A percentile compares a stretch with the other conserved stretches of the same genome.
phyloP scores from a whole-genome alignment of 2,329 filamentous ascomycete genomes.

The Sporothrix inflata region DNA sequence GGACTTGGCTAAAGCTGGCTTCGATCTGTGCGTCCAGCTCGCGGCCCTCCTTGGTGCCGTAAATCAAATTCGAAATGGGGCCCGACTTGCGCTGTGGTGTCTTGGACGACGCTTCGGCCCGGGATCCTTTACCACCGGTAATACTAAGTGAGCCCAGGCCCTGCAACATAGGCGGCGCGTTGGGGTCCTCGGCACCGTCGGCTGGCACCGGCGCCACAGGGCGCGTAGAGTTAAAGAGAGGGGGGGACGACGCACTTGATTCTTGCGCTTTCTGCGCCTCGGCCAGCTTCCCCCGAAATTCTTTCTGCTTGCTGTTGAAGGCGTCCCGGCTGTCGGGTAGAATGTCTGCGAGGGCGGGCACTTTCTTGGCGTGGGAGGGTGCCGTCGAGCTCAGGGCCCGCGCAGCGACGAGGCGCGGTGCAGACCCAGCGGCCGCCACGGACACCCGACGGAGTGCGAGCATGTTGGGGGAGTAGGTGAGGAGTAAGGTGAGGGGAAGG shows the following conservation, averaged over 20 bases:
- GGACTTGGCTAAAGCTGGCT: conserved; percentile 90
- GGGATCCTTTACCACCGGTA: conserved; percentile 55
- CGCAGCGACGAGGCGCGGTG: conserved; percentile 47
- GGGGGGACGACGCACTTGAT: conserved; percentile 69
- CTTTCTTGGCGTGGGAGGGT: conserved; percentile 39
- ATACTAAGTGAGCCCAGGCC: conserved; percentile 65
- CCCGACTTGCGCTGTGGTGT: conserved; percentile 68
- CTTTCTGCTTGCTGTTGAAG: conserved; percentile 83
- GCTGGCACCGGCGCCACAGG: conserved; percentile 6
- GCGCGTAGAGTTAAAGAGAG: conserved; percentile 17
- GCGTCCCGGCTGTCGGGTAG: conserved; percentile 68
- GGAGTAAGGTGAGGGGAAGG: not conserved
- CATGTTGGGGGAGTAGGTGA: conserved; percentile 38
- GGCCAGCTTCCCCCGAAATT: conserved; percentile 81
- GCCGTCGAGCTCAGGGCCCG: conserved; percentile 61
- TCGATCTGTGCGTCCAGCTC: conserved; percentile 96
- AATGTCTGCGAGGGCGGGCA: conserved; percentile 86
- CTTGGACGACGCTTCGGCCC: conserved; percentile 60
- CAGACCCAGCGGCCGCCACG: conserved; percentile 35
- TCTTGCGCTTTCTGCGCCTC: conserved; percentile 79
- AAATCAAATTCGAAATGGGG: conserved; percentile 84
- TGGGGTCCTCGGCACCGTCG: conserved; percentile 17
- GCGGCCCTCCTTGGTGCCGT: conserved; percentile 93
- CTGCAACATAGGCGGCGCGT: conserved; percentile 38
- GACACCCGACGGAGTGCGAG: conserved; percentile 41